Base-by-base conservation (phyloP, 768 basidiomycete genomes). In the Serendipita sp. region DNA sequence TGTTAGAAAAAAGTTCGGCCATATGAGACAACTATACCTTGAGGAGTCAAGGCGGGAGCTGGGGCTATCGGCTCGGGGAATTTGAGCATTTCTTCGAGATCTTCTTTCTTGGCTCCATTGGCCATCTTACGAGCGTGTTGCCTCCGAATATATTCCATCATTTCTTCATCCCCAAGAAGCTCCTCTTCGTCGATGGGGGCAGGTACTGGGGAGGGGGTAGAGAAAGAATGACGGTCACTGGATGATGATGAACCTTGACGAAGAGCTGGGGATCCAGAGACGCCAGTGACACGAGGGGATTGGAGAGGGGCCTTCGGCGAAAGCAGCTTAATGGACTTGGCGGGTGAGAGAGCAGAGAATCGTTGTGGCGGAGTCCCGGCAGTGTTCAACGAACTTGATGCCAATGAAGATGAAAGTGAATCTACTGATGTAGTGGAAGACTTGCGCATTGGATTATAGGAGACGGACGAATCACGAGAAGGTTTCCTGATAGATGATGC, bases 61-160 rank as follows among this genome's bases (percentile, higher is more conserved):
- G 95, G 91, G 7, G 83, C 79, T 48, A 83, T 80, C 52, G 93
- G 93, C 70, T 96, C 94, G 0, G 96, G 96, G 77, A 98, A 99
- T 63, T 85, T 85, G 64, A 96, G 80, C 69, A 97, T 76, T 56
- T 86, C 86, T 68, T 96, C 90, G 52, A 99, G 75, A 68, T 95
- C 89, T 68, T 88, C 85, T 71, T 91, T 89, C 36, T 84, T 85
- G 5, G 90, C 85, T 34, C 91, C 91, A 11, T 81, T 79, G 8
- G 89, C 86, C 67, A 92, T 73, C 74, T 87, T 91, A 78, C 92
- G 92, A 44, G 89, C 83, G 69, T 92, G 88, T 68, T 96, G 90
- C 30, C 93, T 82, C 68, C 84, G 83, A 68, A 97, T 89, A 74
- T 95, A 99, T 66, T 88, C 86, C 71, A 89, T 75, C 96, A 99